Conservation (phyloP, 2,329 filamentous ascomycete species). For the Stemphylium beticola region DNA sequence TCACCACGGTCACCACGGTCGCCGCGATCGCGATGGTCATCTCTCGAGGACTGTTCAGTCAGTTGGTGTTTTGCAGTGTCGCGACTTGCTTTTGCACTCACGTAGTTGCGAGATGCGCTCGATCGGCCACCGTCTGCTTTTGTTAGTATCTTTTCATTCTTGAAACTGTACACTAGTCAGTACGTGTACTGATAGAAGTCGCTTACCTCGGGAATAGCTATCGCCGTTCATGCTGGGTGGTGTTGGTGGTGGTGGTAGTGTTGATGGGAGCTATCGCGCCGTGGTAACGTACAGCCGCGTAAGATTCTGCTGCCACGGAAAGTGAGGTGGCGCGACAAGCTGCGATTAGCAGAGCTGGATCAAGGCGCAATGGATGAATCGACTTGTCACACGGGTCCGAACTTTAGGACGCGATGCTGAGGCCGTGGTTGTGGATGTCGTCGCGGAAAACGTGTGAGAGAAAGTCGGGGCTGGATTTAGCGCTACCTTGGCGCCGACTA, state of each 20-base stretch:
- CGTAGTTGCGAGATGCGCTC: conserved; percentile 48
- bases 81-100: conserved; percentile 35
- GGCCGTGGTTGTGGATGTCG: conserved; percentile 16
- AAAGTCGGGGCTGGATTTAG: conserved; percentile 25
- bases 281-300: conserved; percentile 17
- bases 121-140: conserved; percentile 47
- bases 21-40: conserved; percentile 35
- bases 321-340: conserved; percentile 18
- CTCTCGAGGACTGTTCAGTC: conserved; percentile 40
- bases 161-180: conserved; percentile 46
- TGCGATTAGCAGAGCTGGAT: conserved; percentile 24
- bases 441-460: conserved; percentile 21
- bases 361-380: conserved; percentile 13
- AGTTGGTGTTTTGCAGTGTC: conserved; percentile 22
- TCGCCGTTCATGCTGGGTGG: conserved; percentile 78
- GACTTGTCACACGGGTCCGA: conserved; percentile 16
- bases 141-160: conserved; percentile 35
- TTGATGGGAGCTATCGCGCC: conserved; percentile 21
- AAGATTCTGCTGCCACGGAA: conserved; percentile 7
- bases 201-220: conserved; percentile 77
- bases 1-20: conserved; percentile 25
- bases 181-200: conserved; percentile 38
- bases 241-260: conserved; percentile 6
- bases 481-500: conserved; percentile 24
- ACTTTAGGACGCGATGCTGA: conserved; percentile 26